Conservation (phyloP, 306 rosid genomes). For the Casuarina cunninghamiana region DNA sequence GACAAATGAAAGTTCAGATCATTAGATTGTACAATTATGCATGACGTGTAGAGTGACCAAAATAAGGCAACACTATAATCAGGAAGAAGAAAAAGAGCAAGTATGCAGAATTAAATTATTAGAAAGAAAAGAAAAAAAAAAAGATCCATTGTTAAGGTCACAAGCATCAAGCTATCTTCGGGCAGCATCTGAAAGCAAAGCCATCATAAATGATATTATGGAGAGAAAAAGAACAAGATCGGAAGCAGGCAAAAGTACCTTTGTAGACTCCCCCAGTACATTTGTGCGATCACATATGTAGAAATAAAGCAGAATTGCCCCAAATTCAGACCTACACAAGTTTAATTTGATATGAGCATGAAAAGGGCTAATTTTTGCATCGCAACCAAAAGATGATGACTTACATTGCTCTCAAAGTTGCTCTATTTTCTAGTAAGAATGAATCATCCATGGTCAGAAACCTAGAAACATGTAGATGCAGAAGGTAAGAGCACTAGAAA, state of each 20-base stretch:
- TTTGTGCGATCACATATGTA: constrained; percentile 87
- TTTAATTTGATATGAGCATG: constrained; percentile 20
- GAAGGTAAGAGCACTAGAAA: constrained; percentile 27
- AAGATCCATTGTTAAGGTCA: background rate
- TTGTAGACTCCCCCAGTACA: constrained; percentile 72
- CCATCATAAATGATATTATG: background rate
- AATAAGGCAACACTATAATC: background rate
- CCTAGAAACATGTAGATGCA: constrained; percentile 48
- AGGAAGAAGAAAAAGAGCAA: background rate
- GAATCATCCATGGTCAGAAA: constrained; percentile 91
- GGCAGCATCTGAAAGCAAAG: constrained; percentile 16
- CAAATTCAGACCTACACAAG: constrained; percentile 75
- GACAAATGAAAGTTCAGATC: background rate
- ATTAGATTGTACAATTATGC: background rate
- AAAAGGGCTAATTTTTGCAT: constrained; percentile 18
- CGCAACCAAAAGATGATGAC: constrained; percentile 33
- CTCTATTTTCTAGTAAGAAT: constrained; percentile 83
- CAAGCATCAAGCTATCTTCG: constrained; percentile 9
- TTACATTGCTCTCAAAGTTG: constrained; percentile 87
- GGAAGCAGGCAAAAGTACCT: constrained; percentile 49
- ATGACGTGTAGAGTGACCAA: background rate
- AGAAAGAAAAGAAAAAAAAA: background rate
- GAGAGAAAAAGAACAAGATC: background rate
- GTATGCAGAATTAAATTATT: background rate
- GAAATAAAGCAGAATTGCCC: constrained; percentile 79